Evolutionary conservation across 345 rosid species (phyloP), one percentile per base, ranked within the genome.

Genomic region (Hibiscus mutabilis): DNA sequence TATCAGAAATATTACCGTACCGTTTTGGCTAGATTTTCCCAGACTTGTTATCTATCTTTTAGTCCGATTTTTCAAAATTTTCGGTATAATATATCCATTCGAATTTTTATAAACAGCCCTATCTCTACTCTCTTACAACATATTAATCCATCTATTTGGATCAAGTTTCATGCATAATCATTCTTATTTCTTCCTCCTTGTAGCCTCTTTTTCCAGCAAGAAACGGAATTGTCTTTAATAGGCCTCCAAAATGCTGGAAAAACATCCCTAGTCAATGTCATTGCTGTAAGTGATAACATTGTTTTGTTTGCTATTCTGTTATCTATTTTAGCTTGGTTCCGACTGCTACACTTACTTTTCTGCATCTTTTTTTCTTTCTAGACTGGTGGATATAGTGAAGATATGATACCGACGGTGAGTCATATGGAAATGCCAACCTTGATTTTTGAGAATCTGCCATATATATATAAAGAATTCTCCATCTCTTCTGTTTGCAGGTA

Each of bases 201-300:
- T 76, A 86, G 88, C 66, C 86, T 83, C 51, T 87, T 87, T 65
- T 87, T 84, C 79, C 83, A 84, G 84, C 88, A 84, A 77, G 88
- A 84, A 68, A 83, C 84, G 88, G 90, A 86, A 79, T 71, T 86
- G 55, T 84, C 88, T 46, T 73, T 86, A 55, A 86, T 86, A 66
- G 90, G 90, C 60, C 88, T 86, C 61, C 90, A 86, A 69, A 86
- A 86, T 83, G 88, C 88, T 27, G 90, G 90, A 49, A 84, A 86
- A 66, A 84, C 90, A 21, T 86, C 90, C 13, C 84, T 86, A 14
- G 88, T 86, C 47, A 84, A 86, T 72, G 90, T 83, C 66, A 58
- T 86, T 58, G 88, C 90, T 0, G 90, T 86, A 71, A 76, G 86
- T 79, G 75, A 70, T n/a, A n/a, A n/a, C n/a, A n/a, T n/a, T n/a